Evolutionary conservation across 305 asterid genomes (phyloP).

Genomic region (Solanum hybrid): DNA sequence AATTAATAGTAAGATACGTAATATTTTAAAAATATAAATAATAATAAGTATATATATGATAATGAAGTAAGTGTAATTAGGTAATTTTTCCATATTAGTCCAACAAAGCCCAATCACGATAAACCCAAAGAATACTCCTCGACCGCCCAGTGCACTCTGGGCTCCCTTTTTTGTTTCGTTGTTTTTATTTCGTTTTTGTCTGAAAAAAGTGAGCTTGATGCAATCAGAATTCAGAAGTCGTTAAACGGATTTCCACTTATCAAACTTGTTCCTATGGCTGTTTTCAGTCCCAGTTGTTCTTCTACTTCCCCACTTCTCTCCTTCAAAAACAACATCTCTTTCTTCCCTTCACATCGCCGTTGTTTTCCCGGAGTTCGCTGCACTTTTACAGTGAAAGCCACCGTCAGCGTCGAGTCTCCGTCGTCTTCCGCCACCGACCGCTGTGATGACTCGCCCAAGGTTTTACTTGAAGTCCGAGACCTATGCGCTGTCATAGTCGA

Average conservation of each 20-base stretch:
- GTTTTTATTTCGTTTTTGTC: no score
- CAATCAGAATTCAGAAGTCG: not conserved
- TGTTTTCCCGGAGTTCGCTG: slow-evolving; percentile 16
- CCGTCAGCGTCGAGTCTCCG: slow-evolving; percentile 50
- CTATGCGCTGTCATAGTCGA: slow-evolving; percentile 63
- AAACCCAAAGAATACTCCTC: not conserved
- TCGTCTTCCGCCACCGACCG: slow-evolving; percentile 29
- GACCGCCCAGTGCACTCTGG: not conserved
- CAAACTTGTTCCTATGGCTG: slow-evolving; percentile 42
- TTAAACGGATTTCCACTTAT: not conserved
- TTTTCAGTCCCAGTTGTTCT: slow-evolving; percentile 28
- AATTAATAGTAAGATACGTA: no score
- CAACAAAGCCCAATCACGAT: not conserved
- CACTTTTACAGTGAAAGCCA: slow-evolving; percentile 28
- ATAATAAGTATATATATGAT: no score
- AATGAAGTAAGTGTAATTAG: no score
- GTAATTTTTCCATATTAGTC: not conserved
- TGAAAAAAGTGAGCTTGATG: not conserved
- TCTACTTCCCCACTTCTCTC: slow-evolving; percentile 21
- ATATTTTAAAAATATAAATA: no score
- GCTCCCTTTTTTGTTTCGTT: not conserved
- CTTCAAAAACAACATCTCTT: slow-evolving; percentile 14
- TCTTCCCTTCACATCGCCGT: slow-evolving; percentile 22
- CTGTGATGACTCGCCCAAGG: slow-evolving; percentile 26
- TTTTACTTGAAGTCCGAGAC: slow-evolving; percentile 73